Evolutionary conservation across 2,329 filamentous ascomycete species (phyloP).

Genomic region (Xylariaceae sp.): DNA sequence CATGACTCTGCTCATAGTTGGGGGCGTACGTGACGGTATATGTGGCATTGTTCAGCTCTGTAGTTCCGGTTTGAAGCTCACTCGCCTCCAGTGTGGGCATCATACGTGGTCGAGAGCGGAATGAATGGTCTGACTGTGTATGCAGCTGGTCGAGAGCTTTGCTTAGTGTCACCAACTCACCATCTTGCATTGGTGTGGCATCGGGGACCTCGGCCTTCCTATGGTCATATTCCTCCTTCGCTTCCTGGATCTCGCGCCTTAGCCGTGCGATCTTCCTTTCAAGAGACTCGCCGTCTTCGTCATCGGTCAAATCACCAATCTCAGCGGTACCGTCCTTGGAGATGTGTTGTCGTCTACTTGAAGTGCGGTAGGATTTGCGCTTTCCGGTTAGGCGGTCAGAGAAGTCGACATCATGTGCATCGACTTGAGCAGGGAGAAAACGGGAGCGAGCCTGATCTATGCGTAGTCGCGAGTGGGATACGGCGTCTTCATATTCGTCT

Average conservation of each 20-base stretch:
- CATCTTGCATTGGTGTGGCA: constrained; percentile 40
- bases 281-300: constrained; percentile 66
- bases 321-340: constrained; percentile 62
- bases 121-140: constrained; percentile 25
- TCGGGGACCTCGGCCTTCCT: constrained; percentile 45
- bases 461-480: constrained; percentile 73
- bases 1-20: constrained; percentile 63
- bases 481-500: constrained; percentile 59
- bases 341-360: constrained; percentile 62
- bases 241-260: constrained; percentile 60
- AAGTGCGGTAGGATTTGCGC: constrained; percentile 76
- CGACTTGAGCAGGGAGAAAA: constrained; percentile 72
- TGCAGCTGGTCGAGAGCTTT: constrained; percentile 66
- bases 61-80: constrained; percentile 19
- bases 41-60: constrained; percentile 38
- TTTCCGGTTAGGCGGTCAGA: constrained; percentile 83
- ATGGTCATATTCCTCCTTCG: constrained; percentile 53
- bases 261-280: constrained; percentile 77
- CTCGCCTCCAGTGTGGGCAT: constrained; percentile 23
- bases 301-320: constrained; percentile 70
- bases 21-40: constrained; percentile 64
- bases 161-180: constrained; percentile 65
- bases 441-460: constrained; percentile 74
- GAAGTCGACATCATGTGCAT: constrained; percentile 78
- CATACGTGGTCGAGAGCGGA: constrained; percentile 18